Evolutionary conservation across 2,329 filamentous ascomycete genomes (phyloP).

Genomic region (Pseudogymnoascus sp.): DNA sequence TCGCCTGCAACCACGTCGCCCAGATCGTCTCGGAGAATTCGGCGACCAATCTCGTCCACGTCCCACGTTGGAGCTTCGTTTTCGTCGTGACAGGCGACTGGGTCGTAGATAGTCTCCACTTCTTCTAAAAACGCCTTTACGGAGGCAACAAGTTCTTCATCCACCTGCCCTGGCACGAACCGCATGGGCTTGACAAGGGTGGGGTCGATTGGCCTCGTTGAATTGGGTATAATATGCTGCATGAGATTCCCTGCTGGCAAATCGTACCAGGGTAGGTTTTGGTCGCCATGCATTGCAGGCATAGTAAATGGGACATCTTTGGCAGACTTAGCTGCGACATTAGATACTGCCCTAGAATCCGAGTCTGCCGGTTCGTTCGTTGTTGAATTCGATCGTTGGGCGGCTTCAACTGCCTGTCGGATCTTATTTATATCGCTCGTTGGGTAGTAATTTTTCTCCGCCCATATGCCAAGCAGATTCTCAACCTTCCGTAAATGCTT

Average conservation of each 20-base stretch:
- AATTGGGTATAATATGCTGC: slow-evolving; percentile 69
- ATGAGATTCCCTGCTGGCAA: slow-evolving; percentile 76
- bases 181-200: slow-evolving; percentile 63
- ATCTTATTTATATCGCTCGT: slow-evolving; percentile 48
- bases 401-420: slow-evolving; percentile 46
- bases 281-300: slow-evolving; percentile 70
- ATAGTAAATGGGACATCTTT: slow-evolving; percentile 51
- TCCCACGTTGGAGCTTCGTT: slow-evolving; percentile 47
- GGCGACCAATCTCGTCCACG: slow-evolving; percentile 68
- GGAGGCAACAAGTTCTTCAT: slow-evolving; percentile 55
- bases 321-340: slow-evolving; percentile 50
- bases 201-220: slow-evolving; percentile 64
- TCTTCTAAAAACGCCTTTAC: slow-evolving; percentile 65
- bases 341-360: slow-evolving; percentile 29
- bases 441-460: slow-evolving; percentile 55
- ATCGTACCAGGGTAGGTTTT: slow-evolving; percentile 67
- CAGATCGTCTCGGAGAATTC: slow-evolving; percentile 51
- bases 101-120: slow-evolving; percentile 59
- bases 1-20: slow-evolving; percentile 49
- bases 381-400: slow-evolving; percentile 26
- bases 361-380: slow-evolving; percentile 15
- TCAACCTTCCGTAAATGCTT: slow-evolving; percentile 59
- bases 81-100: slow-evolving; percentile 35
- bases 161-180: slow-evolving; percentile 59
- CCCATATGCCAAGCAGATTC: slow-evolving; percentile 62